phyloP scores from a whole-genome alignment of 2,329 filamentous ascomycete genomes.

The Aschersonia sp. region DNA sequence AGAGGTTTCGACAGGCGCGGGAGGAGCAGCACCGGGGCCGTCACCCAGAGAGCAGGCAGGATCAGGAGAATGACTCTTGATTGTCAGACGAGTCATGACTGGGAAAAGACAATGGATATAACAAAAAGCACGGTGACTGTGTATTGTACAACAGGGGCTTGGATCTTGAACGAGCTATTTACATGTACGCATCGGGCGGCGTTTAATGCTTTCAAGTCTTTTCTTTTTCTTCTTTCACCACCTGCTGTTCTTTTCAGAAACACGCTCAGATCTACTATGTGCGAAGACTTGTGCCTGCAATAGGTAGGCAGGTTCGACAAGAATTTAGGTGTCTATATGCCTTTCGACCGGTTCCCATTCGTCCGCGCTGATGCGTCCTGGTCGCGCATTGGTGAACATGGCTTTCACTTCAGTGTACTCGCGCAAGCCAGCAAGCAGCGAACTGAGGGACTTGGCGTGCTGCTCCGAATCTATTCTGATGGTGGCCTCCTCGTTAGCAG shows the following conservation, averaged over 20 bases:
- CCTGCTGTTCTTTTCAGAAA: constrained; percentile 10
- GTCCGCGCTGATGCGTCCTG: constrained; percentile 35
- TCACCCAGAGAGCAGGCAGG: constrained; percentile 9
- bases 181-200: background rate
- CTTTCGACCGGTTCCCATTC: constrained; percentile 38
- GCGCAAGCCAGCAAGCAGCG: constrained; percentile 42
- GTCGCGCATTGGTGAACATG: constrained; percentile 58
- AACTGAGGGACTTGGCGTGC: constrained; percentile 39
- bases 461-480: constrained; percentile 45
- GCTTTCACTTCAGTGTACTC: constrained; percentile 63
- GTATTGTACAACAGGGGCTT: background rate
- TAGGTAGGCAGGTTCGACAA: too few relatives aligned
- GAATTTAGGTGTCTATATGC: constrained; percentile 25
- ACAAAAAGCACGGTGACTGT: background rate
- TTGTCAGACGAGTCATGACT: background rate
- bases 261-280: too few relatives aligned
- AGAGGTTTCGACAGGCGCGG: constrained; percentile 60
- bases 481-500: constrained; percentile 66
- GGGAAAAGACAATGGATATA: too few relatives aligned
- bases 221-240: background rate
- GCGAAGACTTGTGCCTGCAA: too few relatives aligned
- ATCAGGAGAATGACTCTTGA: constrained; percentile 11
- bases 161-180: background rate
- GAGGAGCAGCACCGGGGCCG: constrained; percentile 19
- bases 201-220: background rate